These are phyloP conservation scores for Hypomyces rosellus DNA, from an alignment of 2,329 filamentous ascomycete species.

Conservation along the genomic window DNA sequence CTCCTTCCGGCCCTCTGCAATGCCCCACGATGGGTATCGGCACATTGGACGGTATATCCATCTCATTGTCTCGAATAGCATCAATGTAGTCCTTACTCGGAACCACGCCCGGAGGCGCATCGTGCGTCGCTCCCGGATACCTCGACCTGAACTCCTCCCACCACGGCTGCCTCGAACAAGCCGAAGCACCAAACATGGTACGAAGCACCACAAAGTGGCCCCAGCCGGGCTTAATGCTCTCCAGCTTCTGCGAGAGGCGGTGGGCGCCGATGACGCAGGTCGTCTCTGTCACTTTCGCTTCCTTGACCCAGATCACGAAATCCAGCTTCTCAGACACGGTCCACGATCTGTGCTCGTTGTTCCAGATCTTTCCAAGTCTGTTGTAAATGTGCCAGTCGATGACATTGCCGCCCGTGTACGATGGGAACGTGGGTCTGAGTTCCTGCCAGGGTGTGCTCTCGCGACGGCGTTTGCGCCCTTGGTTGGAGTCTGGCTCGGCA, in stretches of 20 bases:
- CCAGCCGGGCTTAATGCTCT: neutral
- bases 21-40: constrained; percentile 3
- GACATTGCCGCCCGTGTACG: constrained; percentile 1
- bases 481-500: neutral
- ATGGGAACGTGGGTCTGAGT: neutral
- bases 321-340: neutral
- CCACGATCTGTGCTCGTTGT: neutral
- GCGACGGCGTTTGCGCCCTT: neutral
- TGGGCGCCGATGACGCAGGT: neutral
- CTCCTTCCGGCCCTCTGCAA: too few relatives aligned
- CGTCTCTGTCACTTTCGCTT: neutral
- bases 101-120: constrained; percentile 3
- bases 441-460: neutral
- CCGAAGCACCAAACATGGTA: constrained; percentile 6
- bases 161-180: constrained; percentile 4
- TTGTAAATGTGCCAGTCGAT: constrained; percentile 6
- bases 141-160: neutral
- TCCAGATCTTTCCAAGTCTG: neutral
- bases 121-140: neutral
- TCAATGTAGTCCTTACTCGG: neutral
- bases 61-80: neutral
- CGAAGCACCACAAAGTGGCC: constrained; percentile 7
- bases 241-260: neutral
- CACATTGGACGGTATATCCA: neutral
- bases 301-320: constrained; percentile 1